Percentiles rank a stretch among this genome's conserved stretches.
phyloP scores from a whole-genome alignment of 495 filamentous ascomycete genomes.

The Penicillium mononematosum region DNA sequence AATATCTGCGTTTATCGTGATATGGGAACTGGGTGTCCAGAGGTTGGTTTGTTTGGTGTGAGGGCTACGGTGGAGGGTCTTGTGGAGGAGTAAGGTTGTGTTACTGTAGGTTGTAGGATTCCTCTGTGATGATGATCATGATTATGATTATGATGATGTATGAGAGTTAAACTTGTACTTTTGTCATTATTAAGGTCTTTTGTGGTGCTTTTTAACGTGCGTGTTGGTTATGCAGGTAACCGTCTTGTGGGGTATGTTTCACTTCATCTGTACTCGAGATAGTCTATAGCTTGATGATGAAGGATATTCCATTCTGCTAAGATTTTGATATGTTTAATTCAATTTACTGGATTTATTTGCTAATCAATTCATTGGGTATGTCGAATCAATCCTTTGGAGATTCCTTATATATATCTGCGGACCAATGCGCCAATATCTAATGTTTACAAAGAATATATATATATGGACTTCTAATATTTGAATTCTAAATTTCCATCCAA shows the following conservation, averaged over 20 bases:
- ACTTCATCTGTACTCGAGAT: neutral
- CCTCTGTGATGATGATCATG: neutral
- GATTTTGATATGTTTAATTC: neutral
- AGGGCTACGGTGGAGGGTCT: slow-evolving; percentile 21
- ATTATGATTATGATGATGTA: neutral
- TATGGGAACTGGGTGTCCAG: slow-evolving; percentile 20
- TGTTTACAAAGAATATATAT: too few species aligned
- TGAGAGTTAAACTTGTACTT: neutral
- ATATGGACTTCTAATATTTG: too few species aligned
- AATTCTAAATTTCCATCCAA: too few species aligned
- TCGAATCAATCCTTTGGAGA: neutral
- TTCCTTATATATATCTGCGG: too few species aligned
- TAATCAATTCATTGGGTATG: neutral
- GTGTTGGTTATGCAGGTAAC: neutral
- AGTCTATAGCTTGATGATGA: neutral
- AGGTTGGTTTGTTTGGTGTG: slow-evolving; percentile 19
- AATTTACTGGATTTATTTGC: neutral
- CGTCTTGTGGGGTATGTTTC: neutral
- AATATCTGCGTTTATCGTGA: slow-evolving; percentile 34
- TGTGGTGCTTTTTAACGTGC: neutral
- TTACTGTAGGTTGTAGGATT: neutral
- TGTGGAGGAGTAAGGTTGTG: slow-evolving; percentile 13
- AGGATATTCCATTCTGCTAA: neutral
- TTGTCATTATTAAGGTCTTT: neutral
- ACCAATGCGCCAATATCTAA: too few species aligned